phyloP scores from a whole-genome alignment of 768 basidiomycete genomes.

The Mycena venus region DNA sequence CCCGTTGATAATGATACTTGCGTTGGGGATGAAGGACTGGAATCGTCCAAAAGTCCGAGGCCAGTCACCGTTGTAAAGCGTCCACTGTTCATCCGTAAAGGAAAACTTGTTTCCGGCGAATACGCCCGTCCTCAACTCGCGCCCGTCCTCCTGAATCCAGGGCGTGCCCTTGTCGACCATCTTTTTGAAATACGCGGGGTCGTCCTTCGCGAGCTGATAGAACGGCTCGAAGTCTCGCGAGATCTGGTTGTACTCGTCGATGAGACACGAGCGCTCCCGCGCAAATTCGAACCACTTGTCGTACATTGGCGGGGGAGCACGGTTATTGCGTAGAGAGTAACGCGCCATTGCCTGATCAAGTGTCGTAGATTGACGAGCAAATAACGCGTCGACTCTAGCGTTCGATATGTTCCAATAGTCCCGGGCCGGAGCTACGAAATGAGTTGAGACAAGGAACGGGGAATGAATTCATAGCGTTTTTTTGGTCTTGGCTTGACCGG shows the following conservation, averaged over 20 bases:
- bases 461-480: not conserved
- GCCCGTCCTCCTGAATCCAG: constrained; percentile 25
- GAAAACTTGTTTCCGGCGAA: constrained; percentile 12
- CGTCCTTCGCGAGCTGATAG: constrained; percentile 33
- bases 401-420: not conserved
- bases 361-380: constrained; percentile 22
- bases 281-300: constrained; percentile 32
- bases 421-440: not conserved
- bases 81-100: constrained; percentile 24
- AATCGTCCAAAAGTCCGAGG: constrained; percentile 21
- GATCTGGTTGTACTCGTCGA: constrained; percentile 36
- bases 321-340: constrained; percentile 29
- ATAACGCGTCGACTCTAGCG: constrained; percentile 14
- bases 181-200: constrained; percentile 29
- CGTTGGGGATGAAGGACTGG: constrained; percentile 28
- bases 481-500: not conserved
- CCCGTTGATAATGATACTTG: constrained; percentile 31
- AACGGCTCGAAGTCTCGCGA: constrained; percentile 35
- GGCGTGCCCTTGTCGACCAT: constrained; percentile 21
- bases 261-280: constrained; percentile 27
- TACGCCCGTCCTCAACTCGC: constrained; percentile 24
- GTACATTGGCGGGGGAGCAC: constrained; percentile 30
- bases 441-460: not conserved
- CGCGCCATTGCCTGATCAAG: constrained; percentile 30
- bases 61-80: constrained; percentile 35